Percentiles rank a stretch among this genome's conserved stretches.
Evolutionary conservation across 805 yeast genomes (phyloP).

Genomic region (Ogataea parapolymorpha): DNA sequence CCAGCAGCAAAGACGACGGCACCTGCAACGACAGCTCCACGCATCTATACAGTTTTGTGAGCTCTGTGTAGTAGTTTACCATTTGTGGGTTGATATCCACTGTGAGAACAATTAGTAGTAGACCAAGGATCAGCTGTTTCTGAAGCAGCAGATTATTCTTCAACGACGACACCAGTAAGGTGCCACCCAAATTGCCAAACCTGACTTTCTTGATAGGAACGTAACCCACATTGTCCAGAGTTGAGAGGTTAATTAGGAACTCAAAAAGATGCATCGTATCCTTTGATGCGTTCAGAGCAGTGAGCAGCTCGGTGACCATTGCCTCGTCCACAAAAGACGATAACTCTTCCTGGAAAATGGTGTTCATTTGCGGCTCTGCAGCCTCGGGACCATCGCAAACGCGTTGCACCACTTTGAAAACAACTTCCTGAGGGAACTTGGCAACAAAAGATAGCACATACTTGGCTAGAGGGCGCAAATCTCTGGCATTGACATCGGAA

Average conservation of each 20-base stretch:
- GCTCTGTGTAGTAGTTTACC: slow-evolving; percentile 19
- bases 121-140: slow-evolving; percentile 23
- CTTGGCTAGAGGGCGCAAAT: slow-evolving; percentile 25
- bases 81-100: slow-evolving; percentile 32
- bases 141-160: slow-evolving; percentile 18
- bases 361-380: slow-evolving; percentile 34
- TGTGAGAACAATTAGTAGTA: slow-evolving; percentile 29
- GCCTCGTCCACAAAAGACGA: slow-evolving; percentile 39
- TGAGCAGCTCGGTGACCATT: slow-evolving; percentile 37
- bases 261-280: slow-evolving; percentile 36
- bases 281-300: slow-evolving; percentile 38
- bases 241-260: slow-evolving; percentile 31
- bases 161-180: slow-evolving; percentile 21
- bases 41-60: slow-evolving; percentile 15
- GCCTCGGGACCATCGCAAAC: slow-evolving; percentile 36
- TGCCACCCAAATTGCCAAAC: slow-evolving; percentile 26
- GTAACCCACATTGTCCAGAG: slow-evolving; percentile 21
- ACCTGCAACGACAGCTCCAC: slow-evolving; percentile 3
- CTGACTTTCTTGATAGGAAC: slow-evolving; percentile 18
- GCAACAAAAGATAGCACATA: slow-evolving; percentile 36
- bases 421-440: slow-evolving; percentile 36
- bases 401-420: slow-evolving; percentile 32
- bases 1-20: neutral
- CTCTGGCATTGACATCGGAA: slow-evolving; percentile 4
- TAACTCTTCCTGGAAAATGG: slow-evolving; percentile 41